Percentiles rank a stretch among this genome's conserved stretches.
These are phyloP conservation scores for Gaultheria prostrata DNA, from an alignment of 148 eudicot genomes.

Conservation along the genomic window DNA sequence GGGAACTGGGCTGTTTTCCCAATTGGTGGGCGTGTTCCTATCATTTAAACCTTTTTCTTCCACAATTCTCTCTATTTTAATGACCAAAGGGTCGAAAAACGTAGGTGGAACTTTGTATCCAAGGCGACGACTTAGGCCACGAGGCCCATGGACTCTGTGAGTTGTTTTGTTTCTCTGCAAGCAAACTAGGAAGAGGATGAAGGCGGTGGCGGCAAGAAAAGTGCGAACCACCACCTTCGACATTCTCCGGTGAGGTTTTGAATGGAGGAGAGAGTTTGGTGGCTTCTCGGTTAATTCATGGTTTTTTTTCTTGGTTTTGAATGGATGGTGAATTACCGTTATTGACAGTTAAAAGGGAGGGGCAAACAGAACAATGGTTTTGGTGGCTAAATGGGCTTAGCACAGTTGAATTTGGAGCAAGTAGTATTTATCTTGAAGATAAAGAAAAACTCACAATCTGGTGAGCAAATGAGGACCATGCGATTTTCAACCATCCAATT, in stretches of 20 bases:
- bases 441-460: not conserved
- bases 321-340: not conserved
- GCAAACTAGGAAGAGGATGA: slow-evolving; percentile 25
- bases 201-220: slow-evolving; percentile 33
- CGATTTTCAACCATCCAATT: not conserved
- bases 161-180: not conserved
- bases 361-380: not conserved
- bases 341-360: slow-evolving; percentile 9
- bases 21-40: not conserved
- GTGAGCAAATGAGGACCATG: not conserved
- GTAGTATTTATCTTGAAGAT: not conserved
- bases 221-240: slow-evolving; percentile 37
- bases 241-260: slow-evolving; percentile 25
- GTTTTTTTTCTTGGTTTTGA: not conserved
- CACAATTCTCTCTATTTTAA: slow-evolving; percentile 22
- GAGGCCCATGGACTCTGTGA: not conserved
- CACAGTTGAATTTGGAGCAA: not conserved
- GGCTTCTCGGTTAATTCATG: not conserved
- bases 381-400: not conserved
- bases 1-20: not conserved
- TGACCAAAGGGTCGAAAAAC: slow-evolving; percentile 37
- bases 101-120: slow-evolving; percentile 17
- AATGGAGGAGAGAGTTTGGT: not conserved
- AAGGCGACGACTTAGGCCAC: slow-evolving; percentile 23
- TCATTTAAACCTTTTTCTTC: slow-evolving; percentile 16